Evolutionary conservation across 805 yeast species (phyloP).

Genomic region (Hanseniaspora meyeri): DNA sequence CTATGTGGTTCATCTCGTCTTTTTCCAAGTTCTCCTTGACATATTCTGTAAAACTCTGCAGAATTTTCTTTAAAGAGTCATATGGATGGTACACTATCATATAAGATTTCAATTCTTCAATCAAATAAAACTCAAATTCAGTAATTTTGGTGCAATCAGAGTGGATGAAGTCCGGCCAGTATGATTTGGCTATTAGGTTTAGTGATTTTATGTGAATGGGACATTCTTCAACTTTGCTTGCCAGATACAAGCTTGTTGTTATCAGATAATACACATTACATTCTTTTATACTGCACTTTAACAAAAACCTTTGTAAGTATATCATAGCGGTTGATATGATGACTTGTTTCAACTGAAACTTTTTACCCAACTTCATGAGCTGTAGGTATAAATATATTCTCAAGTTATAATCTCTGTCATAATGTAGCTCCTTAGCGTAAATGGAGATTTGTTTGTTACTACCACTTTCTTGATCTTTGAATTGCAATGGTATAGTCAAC

Average conservation of each 20-base stretch:
- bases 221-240: slow-evolving; percentile 89
- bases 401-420: slow-evolving; percentile 44
- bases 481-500: slow-evolving; percentile 9
- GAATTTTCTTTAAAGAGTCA: slow-evolving; percentile 45
- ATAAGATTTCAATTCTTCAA: slow-evolving; percentile 72
- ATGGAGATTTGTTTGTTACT: slow-evolving; percentile 31
- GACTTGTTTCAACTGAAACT: slow-evolving; percentile 65
- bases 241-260: slow-evolving; percentile 75
- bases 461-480: background rate
- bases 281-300: slow-evolving; percentile 63
- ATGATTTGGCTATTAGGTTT: slow-evolving; percentile 67
- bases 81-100: slow-evolving; percentile 69
- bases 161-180: slow-evolving; percentile 93
- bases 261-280: slow-evolving; percentile 69
- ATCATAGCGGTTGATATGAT: slow-evolving; percentile 84
- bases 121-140: slow-evolving; percentile 85
- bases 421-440: slow-evolving; percentile 32
- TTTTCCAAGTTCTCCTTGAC: background rate
- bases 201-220: slow-evolving; percentile 86
- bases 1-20: background rate
- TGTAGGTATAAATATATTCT: slow-evolving; percentile 69
- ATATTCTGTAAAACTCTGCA: slow-evolving; percentile 26
- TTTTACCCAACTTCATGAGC: slow-evolving; percentile 63
- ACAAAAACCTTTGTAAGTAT: slow-evolving; percentile 64
- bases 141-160: slow-evolving; percentile 85